Conservation (phyloP, 148 eudicot genomes). For the Polygonum maritimum region DNA sequence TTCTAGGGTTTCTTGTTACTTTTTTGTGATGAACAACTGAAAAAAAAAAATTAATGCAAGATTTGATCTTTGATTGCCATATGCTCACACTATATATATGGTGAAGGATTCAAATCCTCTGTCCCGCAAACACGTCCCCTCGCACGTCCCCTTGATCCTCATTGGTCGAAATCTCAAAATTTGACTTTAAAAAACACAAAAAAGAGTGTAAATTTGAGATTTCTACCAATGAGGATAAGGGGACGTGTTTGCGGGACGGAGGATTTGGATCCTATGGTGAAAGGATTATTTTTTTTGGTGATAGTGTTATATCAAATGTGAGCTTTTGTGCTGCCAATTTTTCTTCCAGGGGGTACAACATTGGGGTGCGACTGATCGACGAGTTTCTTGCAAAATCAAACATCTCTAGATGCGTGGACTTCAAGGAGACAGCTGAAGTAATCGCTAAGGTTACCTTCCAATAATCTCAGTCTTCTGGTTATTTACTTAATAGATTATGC, state of each 20-base stretch:
- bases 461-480: background rate
- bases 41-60: background rate
- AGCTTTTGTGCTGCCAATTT: background rate
- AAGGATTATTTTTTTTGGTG: background rate
- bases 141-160: too few species aligned
- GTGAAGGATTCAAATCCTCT: too few species aligned
- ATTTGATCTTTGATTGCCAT: background rate
- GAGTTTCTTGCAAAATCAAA: constrained; percentile 91
- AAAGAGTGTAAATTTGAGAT: too few species aligned
- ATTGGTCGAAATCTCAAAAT: too few species aligned
- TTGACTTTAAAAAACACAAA: too few species aligned
- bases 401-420: constrained; percentile 93
- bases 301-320: background rate
- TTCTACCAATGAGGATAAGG: too few species aligned
- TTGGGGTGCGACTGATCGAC: constrained; percentile 81
- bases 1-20: background rate
- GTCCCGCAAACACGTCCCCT: too few species aligned
- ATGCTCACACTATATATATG: background rate
- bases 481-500: background rate
- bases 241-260: too few species aligned
- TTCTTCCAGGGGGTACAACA: constrained; percentile 80
- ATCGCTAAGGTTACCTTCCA: constrained; percentile 70
- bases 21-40: background rate
- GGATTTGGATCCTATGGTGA: too few species aligned
- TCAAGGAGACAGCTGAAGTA: constrained; percentile 95